These are phyloP conservation scores for Cucumis sativus DNA, from an alignment of 306 rosid genomes.

Conservation along the genomic window DNA sequence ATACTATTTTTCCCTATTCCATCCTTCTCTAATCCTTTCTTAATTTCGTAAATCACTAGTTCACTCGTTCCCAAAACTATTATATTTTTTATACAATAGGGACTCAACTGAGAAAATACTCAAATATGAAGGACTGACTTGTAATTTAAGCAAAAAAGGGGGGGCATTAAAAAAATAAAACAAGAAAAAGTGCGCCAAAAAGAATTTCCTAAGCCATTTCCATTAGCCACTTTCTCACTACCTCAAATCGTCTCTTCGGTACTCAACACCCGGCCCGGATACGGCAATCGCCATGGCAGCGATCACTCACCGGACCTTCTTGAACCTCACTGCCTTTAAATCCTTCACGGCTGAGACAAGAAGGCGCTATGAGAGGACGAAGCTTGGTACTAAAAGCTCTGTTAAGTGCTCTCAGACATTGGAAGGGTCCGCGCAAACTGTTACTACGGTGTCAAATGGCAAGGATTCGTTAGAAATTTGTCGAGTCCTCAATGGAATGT, in stretches of 20 bases:
- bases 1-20: no score
- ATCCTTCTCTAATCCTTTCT: no score
- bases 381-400: conserved; percentile 5
- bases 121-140: no score
- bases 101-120: no score
- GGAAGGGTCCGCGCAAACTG: conserved; percentile 19
- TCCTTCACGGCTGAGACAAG: background rate
- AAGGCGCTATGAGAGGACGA: background rate
- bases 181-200: background rate
- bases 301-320: background rate
- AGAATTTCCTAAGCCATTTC: background rate
- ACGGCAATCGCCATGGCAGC: background rate
- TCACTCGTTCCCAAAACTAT: no score
- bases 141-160: no score
- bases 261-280: background rate
- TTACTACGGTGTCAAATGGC: conserved; percentile 39
- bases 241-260: background rate
- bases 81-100: no score
- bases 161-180: background rate
- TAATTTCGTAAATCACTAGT: no score
- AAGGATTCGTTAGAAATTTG: conserved; percentile 58
- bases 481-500: conserved; percentile 75
- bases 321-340: background rate
- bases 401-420: conserved; percentile 32
- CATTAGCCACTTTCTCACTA: background rate